Evolutionary conservation across 2,329 filamentous ascomycete species (phyloP).

Genomic region (Colletotrichum sp.): DNA sequence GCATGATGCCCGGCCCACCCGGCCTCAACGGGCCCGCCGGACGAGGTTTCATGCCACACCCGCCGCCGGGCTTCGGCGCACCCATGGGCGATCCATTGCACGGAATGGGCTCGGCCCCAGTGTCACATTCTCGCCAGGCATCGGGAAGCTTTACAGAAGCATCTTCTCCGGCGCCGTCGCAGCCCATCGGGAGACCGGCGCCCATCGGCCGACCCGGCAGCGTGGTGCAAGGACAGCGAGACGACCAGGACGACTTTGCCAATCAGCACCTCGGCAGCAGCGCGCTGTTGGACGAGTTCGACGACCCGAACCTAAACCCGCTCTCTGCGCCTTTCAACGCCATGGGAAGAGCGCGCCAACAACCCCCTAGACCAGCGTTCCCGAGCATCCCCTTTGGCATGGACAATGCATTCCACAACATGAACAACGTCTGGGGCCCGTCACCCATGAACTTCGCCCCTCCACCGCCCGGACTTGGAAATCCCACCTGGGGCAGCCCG

Average conservation of each 20-base stretch:
- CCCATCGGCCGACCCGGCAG: conserved; percentile 90
- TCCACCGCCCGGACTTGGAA: conserved; percentile 52
- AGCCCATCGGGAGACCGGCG: conserved; percentile 80
- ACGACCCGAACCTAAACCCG: conserved; percentile 56
- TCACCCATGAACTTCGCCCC: conserved; percentile 30
- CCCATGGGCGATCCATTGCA: conserved; percentile 44
- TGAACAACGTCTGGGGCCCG: conserved; percentile 47
- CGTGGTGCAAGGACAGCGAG: conserved; percentile 58
- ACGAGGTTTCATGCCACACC: conserved; percentile 45
- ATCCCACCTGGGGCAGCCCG: conserved; percentile 37
- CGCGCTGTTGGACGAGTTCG: conserved; percentile 80
- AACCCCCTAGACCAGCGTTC: conserved; percentile 53
- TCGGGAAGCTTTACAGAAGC: conserved; percentile 71
- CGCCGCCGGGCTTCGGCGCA: conserved; percentile 61
- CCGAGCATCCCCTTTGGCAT: conserved; percentile 42
- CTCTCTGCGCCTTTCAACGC: conserved; percentile 32
- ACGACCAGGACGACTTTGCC: conserved; percentile 68
- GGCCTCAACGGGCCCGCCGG: conserved; percentile 51
- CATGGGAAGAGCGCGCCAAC: conserved; percentile 46
- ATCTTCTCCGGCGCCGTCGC: conserved; percentile 55
- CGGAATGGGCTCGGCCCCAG: conserved; percentile 45
- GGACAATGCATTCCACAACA: conserved; percentile 41
- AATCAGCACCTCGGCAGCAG: conserved; percentile 88
- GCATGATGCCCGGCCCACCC: conserved; percentile 55
- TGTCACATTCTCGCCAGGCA: conserved; percentile 75